phyloP scores from a whole-genome alignment of 306 rosid species.

The Dryas alaskensis region DNA sequence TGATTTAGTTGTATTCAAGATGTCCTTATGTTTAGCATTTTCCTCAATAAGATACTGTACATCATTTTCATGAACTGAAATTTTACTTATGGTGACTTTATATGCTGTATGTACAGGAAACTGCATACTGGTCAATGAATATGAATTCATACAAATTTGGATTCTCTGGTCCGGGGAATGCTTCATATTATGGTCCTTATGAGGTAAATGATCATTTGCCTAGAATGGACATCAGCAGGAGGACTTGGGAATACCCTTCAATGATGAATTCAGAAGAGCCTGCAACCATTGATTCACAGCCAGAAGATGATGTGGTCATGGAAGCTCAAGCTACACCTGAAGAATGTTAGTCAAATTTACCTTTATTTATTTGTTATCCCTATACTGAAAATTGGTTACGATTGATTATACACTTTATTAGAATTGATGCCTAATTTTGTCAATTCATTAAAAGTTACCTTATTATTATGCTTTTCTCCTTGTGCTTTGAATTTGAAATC shows the following conservation, averaged over 20 bases:
- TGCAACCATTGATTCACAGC: conserved; percentile 47
- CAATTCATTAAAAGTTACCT: background rate
- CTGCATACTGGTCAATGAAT: conserved; percentile 87
- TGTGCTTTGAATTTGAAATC: background rate
- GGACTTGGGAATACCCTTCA: conserved; percentile 66
- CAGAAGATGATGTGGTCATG: conserved; percentile 48
- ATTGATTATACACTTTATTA: background rate
- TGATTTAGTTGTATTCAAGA: conserved; percentile 1
- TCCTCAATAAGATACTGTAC: background rate
- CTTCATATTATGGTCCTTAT: conserved; percentile 60
- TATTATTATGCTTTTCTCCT: background rate
- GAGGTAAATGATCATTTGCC: conserved; percentile 69
- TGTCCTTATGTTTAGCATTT: background rate
- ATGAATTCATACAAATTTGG: conserved; percentile 77
- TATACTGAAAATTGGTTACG: background rate
- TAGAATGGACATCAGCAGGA: conserved; percentile 65
- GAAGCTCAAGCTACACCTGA: conserved; percentile 65
- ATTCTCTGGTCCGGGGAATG: conserved; percentile 53
- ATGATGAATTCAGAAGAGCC: conserved; percentile 45
- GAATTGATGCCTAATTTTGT: background rate
- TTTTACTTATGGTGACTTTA: conserved; percentile 19
- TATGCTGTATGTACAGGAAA: conserved; percentile 50
- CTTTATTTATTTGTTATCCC: conserved; percentile 3
- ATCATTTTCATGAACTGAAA: background rate
- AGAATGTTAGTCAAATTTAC: conserved; percentile 61